Evolutionary conservation across 2,329 filamentous ascomycete species (phyloP).

Genomic region (Sodiomyces alkalinus): DNA sequence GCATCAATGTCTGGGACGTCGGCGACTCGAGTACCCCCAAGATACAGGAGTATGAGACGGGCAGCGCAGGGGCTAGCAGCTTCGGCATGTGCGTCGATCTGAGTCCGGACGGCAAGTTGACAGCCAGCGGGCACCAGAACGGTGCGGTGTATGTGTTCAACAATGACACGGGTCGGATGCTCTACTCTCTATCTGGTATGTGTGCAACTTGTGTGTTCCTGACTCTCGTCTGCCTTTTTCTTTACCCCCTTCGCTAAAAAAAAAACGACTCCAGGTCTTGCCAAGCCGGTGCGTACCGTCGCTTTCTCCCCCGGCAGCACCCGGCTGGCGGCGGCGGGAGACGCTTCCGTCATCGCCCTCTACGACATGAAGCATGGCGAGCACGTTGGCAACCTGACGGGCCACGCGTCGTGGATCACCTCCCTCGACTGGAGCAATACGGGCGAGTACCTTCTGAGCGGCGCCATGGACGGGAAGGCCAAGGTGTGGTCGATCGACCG

Average conservation of each 20-base stretch:
- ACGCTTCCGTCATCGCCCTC: slow-evolving; percentile 74
- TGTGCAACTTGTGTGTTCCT: not conserved
- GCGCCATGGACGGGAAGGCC: slow-evolving; percentile 81
- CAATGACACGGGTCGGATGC: slow-evolving; percentile 72
- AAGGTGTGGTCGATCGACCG: slow-evolving; percentile 92
- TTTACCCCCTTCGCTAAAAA: slow-evolving; percentile 4
- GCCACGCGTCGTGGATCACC: slow-evolving; percentile 77
- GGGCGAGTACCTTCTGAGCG: slow-evolving; percentile 80
- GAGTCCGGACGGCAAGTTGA: slow-evolving; percentile 64
- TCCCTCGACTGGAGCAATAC: slow-evolving; percentile 86
- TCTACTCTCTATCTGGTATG: slow-evolving; percentile 68
- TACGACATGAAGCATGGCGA: slow-evolving; percentile 90
- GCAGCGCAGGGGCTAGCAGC: slow-evolving; percentile 53
- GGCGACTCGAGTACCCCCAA: slow-evolving; percentile 39
- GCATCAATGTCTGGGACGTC: slow-evolving; percentile 78
- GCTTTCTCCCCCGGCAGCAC: slow-evolving; percentile 78
- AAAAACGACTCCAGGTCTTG: slow-evolving; percentile 46
- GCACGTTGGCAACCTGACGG: slow-evolving; percentile 71
- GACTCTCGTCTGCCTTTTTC: not conserved
- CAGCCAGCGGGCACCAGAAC: slow-evolving; percentile 85
- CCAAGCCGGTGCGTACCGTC: slow-evolving; percentile 73
- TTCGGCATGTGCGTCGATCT: slow-evolving; percentile 84
- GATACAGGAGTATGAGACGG: slow-evolving; percentile 73
- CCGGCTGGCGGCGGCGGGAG: slow-evolving; percentile 77
- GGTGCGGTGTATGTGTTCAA: slow-evolving; percentile 90